phyloP scores from a whole-genome alignment of 345 rosid genomes.

The Psidium friedrichsthalianum region DNA sequence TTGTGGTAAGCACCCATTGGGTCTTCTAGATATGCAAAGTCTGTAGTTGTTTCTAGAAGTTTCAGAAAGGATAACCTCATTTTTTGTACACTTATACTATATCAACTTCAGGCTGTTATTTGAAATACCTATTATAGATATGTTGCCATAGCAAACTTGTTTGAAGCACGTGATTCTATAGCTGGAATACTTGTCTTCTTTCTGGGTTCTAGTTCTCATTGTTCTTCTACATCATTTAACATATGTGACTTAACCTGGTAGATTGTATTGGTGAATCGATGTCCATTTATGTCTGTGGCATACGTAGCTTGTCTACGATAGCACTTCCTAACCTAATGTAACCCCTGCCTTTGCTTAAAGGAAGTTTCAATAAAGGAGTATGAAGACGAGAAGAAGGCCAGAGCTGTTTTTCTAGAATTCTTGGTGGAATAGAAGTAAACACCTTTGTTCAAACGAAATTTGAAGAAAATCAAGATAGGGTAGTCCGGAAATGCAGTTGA shows the following conservation, averaged over 20 bases:
- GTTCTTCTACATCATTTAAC: not conserved
- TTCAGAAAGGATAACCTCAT: not conserved
- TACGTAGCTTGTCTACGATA: not conserved
- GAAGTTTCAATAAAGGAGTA: not conserved
- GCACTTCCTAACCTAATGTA: not conserved
- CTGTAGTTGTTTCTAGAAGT: not conserved
- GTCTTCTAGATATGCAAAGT: not conserved
- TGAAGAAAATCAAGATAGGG: not conserved
- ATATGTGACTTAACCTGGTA: not conserved
- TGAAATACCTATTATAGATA: not conserved
- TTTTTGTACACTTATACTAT: not conserved
- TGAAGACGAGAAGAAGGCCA: not conserved
- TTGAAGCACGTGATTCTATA: not conserved
- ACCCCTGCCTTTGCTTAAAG: not conserved
- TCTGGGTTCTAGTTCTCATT: not conserved
- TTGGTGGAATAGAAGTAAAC: not conserved
- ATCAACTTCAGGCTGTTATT: not conserved
- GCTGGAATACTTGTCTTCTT: not conserved
- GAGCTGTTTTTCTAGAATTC: not conserved
- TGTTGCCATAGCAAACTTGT: not conserved
- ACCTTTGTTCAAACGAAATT: not conserved
- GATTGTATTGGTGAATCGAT: not conserved
- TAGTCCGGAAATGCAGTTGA: not conserved
- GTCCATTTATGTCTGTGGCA: not conserved
- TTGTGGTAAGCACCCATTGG: slow-evolving; percentile 49